Evolutionary conservation across 1,284 basidiomycete species (phyloP), one percentile per base, ranked within the genome.

Genomic region (Malassezia globosa): DNA sequence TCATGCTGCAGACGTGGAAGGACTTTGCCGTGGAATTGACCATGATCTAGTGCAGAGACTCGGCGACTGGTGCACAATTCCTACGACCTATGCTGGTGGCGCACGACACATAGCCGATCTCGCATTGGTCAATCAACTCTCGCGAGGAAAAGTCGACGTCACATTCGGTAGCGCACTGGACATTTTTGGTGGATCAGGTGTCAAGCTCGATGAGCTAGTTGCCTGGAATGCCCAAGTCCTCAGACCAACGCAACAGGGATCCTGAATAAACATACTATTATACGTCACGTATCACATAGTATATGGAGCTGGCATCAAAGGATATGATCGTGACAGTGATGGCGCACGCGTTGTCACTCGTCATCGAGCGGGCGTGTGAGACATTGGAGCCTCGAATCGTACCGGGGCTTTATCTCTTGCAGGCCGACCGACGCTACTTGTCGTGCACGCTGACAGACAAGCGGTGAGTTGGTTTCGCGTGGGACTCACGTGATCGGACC

Each of bases 1-100:
- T 36, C 94, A 97, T 73, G 92, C 94, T 0, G 94, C 94, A 4
- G 94, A 97, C 63, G 89, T 97, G 4, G 94, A 99, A 72, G 94
- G 94, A 0, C 75, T 97, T 25, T 97, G 94, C 73, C 82, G 89
- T 74, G 94, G 94, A 1, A 90, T 97, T 52, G 94, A 99, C 69
- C 81, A 88, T 69, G 81, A 84, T 23, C 79, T 99, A 6, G 92
- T 97, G 5, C 60, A 74, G 57, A 82, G 90, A 86, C 80, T 99
- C 1, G 90, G 88, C 2, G 78, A 90, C 73, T 97, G 92, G 92
- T 82, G 82, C 4, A 78, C 73, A 2, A 85, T 96, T 59, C 88
- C 89, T 0, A 87, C 86, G 1, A 97, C 94, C 4, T 99, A 97
- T 72, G 94, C 94, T 0, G 94, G 94, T 1, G 94, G 94, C 7